Conservation (phyloP, 257 asterid genomes). For the Jaltomata sinuosa region DNA sequence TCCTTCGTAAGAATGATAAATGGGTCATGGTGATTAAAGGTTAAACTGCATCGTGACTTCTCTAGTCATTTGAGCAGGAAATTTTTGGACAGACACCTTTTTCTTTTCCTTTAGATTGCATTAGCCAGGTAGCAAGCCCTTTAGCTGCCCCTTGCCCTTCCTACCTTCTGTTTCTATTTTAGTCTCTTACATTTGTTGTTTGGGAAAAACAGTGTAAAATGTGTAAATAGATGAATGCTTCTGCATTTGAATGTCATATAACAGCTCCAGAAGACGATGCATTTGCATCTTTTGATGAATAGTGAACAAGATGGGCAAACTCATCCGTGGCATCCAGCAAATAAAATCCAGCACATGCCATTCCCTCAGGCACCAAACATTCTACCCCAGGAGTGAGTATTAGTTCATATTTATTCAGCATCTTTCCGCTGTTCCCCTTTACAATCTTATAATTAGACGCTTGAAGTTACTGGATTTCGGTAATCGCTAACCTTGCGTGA, state of each 20-base stretch:
- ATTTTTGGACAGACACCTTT: constrained; percentile 30
- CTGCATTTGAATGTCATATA: neutral
- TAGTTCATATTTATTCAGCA: neutral
- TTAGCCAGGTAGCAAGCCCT: constrained; percentile 36
- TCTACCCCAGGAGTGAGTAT: constrained; percentile 40
- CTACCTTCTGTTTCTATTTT: neutral
- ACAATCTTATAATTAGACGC: neutral
- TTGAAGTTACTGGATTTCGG: neutral
- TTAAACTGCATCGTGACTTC: neutral
- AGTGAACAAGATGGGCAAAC: constrained; percentile 39
- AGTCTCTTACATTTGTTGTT: neutral
- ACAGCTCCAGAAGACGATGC: constrained; percentile 42
- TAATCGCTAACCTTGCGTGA: neutral
- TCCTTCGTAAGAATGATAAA: neutral
- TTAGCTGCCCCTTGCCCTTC: neutral
- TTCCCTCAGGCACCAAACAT: constrained; percentile 41
- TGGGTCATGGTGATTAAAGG: neutral
- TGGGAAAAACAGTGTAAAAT: neutral
- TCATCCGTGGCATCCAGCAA: constrained; percentile 43
- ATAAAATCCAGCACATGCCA: constrained; percentile 41
- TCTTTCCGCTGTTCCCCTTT: neutral
- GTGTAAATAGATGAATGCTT: neutral
- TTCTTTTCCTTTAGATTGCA: constrained; percentile 40
- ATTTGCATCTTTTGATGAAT: constrained; percentile 29
- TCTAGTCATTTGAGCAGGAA: constrained; percentile 27